phyloP scores from a whole-genome alignment of 345 rosid genomes.

The Gossypium thurberi region DNA sequence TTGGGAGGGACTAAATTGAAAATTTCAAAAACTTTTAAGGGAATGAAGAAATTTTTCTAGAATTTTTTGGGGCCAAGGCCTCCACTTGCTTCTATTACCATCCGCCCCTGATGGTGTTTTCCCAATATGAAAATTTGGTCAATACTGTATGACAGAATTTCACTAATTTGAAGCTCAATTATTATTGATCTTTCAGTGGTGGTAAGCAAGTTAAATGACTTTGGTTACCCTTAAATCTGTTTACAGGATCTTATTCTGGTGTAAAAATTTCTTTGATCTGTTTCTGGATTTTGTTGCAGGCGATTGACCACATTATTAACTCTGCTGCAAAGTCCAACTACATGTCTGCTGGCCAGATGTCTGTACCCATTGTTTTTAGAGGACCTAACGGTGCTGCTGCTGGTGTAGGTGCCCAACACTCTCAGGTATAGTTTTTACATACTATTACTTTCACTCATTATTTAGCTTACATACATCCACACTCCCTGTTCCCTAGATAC shows the following conservation, averaged over 20 bases:
- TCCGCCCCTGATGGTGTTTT: not conserved
- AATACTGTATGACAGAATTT: not conserved
- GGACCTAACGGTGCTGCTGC: slow-evolving; percentile 83
- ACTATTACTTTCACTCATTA: not conserved
- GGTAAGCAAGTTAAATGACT: not conserved
- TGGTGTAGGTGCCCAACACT: slow-evolving; percentile 83
- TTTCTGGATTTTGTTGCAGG: slow-evolving; percentile 29
- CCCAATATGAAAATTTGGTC: not conserved
- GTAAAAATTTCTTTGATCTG: not conserved
- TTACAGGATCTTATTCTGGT: not conserved
- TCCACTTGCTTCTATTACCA: no score
- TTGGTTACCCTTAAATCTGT: not conserved
- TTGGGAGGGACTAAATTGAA: no score
- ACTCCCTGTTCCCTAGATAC: not conserved
- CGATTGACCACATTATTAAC: slow-evolving; percentile 63
- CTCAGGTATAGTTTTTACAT: slow-evolving; percentile 33
- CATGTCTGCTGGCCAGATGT: slow-evolving; percentile 61
- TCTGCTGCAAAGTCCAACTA: slow-evolving; percentile 64
- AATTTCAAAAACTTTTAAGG: no score
- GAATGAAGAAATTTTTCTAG: no score
- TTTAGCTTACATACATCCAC: not conserved
- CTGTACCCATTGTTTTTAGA: slow-evolving; percentile 62
- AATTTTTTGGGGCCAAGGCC: no score
- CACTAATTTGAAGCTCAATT: not conserved
- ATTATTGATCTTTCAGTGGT: not conserved